phyloP scores from a whole-genome alignment of 768 basidiomycete species.

The Trichaptum fuscoviolaceum region DNA sequence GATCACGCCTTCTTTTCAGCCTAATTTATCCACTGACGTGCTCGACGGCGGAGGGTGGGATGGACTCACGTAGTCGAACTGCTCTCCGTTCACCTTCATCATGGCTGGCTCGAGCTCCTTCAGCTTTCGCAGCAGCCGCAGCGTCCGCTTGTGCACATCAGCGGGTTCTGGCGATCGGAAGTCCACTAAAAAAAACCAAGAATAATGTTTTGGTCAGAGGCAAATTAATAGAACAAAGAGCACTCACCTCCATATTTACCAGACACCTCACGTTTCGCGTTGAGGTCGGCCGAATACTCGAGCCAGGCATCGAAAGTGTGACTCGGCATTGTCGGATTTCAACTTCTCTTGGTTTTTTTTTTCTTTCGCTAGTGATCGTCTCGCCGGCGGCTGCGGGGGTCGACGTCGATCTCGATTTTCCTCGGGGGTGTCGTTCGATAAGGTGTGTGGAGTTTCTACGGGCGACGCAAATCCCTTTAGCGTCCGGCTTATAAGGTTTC shows the following conservation, averaged over 20 bases:
- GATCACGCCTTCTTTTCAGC: neutral
- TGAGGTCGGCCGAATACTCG: neutral
- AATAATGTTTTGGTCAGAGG: too few species aligned
- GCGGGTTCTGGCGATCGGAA: neutral
- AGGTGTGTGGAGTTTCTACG: too few species aligned
- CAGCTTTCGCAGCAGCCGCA: neutral
- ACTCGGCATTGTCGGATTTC: neutral
- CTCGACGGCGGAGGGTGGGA: neutral
- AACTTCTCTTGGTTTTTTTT: neutral
- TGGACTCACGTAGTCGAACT: slow-evolving; percentile 1
- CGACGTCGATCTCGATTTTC: neutral
- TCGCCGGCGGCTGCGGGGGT: neutral
- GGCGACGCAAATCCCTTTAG: too few species aligned
- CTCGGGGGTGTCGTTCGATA: too few species aligned
- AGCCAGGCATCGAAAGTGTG: neutral
- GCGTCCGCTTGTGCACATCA: neutral
- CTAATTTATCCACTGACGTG: neutral
- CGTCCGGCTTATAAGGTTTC: neutral
- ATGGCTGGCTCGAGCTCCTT: neutral
- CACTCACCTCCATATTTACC: neutral
- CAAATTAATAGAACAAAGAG: too few species aligned
- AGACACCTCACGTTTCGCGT: neutral
- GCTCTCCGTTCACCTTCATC: neutral
- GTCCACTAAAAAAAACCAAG: too few species aligned
- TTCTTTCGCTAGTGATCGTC: neutral